Evolutionary conservation across 1,139 yeast species (phyloP), one percentile per base, ranked within the genome.

Genomic region (Oligophagozyma castellii): DNA sequence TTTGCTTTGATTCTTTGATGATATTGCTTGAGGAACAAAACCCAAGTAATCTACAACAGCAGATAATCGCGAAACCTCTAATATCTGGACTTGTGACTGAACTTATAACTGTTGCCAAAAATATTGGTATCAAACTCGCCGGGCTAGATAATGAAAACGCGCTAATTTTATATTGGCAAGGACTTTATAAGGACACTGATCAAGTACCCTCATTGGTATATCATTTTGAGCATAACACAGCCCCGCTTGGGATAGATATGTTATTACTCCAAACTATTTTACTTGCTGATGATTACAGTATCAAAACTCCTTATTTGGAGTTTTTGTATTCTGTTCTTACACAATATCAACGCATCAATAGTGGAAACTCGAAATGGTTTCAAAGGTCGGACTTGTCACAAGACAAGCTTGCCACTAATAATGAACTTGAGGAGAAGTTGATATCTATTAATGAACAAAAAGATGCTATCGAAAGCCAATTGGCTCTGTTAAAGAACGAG

Each of bases 261-360:
- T 59, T 83, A 28, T 58, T 84, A 33, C 63, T 84, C 36, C 93
- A 83, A 50, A 94, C 95, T 3, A 84, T 84, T 34, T 60, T 84
- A 32, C 59, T 83, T 35, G 93, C 92, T 12, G 95, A 83, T 55
- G 94, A 83, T 51, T 69, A 70, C 46, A 75, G 79, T 26, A 73
- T 83, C 31, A 75, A 80, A 49, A 80, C 95, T 1, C 95, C 95
- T 3, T 84, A 84, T 50, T 63, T 84, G 53, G 95, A 84, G 55
- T 80, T 81, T 44, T 59, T 81, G 35, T 84, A 81, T 51, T 83
- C 94, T 3, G 68, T 76, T 35, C 61, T 80, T 63, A 73, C 81
- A 40, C 93, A 79, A 48, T 65, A 64, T 34, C 64, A 63, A 32
- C 69, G 65, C 38, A 51, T 73, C 28, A 76, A 73, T 33, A 42